Base-by-base conservation (phyloP, 148 eudicot genomes). In the Mesembryanthemum crystallinum region DNA sequence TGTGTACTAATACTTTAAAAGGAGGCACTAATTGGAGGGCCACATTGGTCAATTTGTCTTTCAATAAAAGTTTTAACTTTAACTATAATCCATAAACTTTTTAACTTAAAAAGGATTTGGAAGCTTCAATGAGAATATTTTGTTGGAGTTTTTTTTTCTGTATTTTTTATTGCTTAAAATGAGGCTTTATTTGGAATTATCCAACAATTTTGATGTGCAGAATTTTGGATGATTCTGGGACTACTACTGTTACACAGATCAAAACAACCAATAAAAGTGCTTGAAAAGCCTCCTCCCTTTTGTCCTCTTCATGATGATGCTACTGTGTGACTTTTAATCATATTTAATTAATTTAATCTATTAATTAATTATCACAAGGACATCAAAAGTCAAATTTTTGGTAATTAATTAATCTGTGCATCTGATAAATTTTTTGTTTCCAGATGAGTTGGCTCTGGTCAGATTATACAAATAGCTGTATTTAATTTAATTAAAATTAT, bases 221-320 rank as follows among this genome's bases (percentile, higher is more conserved):
- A 67, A 27, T 59, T 68, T 77, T 67, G 75, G 71, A 67, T 52
- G 64, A 72, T 81, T 66, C 13, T 73, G 55, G 69, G n/a, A n/a
- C n/a, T n/a, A n/a, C n/a, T n/a, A n/a, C 73, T 55, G 21, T 29
- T 37, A 66, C 27, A 67, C 59, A 65, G 28, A 73, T 35, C 15
- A 65, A 74, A 77, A 81, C 72, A 71, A 80, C 76, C 67, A 80
- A 80, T 66, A 65, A 67, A 81, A 81, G 77, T 77, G 71, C 39
- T 81, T 81, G 80, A 77, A 76, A 81, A 77, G 77, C 71, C 73
- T 76, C 71, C 76, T 68, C 45, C 77, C 73, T 73, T 77, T 81
- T 81, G 84, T 81, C 84, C 27, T 62, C 24, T 81, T 54, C 71
- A 73, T 81, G 80, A 76, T 42, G 63, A 69, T 67, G 74, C 43